Base-by-base conservation (phyloP, 345 rosid species). In the Diplotaxis tenuifolia region DNA sequence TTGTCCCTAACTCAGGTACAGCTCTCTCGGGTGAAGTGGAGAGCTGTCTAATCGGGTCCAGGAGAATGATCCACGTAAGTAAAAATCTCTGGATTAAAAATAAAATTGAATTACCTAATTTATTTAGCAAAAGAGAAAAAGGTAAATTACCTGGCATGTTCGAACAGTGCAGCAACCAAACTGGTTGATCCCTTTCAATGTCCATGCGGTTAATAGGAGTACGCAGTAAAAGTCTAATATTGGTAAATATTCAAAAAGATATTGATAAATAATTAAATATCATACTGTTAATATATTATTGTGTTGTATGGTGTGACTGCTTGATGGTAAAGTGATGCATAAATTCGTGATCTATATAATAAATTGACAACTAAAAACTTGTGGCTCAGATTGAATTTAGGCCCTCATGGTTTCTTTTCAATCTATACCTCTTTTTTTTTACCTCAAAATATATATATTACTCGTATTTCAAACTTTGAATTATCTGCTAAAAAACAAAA, bases 301-400 rank as follows among this genome's bases (percentile, higher is more conserved):
- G 11, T 45, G 18, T 20, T 47, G 67, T 71, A 28, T 27, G 22
- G 66, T 28, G 10, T 16, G 27, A 23, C 18, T 56, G 63, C 25
- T 38, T 25, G 55, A 67, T 53, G 49, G n/a, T 1, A 52, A 36
- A 7, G 21, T 47, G 9, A 21, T 40, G 5, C 7, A 57, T 18
- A 12, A 42, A 11, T 9, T 60, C 8, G 11, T 60, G 25, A 11
- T 60, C n/a, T 32, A 57, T n/a, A n/a, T 72, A 38, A 19, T 53
- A 72, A 27, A 72, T 63, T 54, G 76, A 72, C 64, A 53, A 63
- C 70, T 53, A 14, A 53, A 25, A 63, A 72, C 42, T 72, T 62
- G 70, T 63, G 69, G 76, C 29, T 53, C 36, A 50, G 52, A 62
- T 62, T 34, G 5, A 31, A 71, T 60, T 47, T 45, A 29, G 34